Base-by-base conservation (phyloP, 305 asterid species). In the Ilex paraguariensis region DNA sequence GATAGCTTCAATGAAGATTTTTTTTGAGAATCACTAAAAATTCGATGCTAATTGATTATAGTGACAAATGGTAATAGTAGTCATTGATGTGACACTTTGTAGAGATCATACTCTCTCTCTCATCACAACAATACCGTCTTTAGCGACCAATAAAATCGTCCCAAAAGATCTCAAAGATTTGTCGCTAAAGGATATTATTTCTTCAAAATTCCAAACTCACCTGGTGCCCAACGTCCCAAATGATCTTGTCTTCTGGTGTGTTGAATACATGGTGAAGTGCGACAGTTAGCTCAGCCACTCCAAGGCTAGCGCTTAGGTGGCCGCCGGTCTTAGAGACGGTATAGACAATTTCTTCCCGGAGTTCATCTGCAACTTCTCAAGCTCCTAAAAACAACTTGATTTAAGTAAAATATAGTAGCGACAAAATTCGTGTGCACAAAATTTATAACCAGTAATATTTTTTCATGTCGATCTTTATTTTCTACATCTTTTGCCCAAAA, bases 191-290 rank as follows among this genome's bases (percentile, higher is more conserved):
- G 28, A 21, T 21, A 21, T 21, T 21, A 21, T 21, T 21, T 21
- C 2, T 21, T 21, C 28, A 21, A 21, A 21, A 21, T 21, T 21
- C 28, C 28, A 21, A 21, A 21, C 28, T 21, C 28, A 84, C 90
- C 85, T 86, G 95, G 67, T 86, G 95, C 8, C 91, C 95, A 2
- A 86, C 95, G 44, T 84, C 91, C 95, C 95, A 87, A 10, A 87
- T 77, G 45, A 87, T 84, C 61, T 84, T 87, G 30, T 87, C 95
- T 3, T 80, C 77, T 5, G 95, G 95, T 0, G 89, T 68, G 62
- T 72, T 72, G 74, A 87, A 84, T 0, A 84, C 89, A 36, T 84
- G 89, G 55, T 87, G 95, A 42, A 87, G 86, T 1, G 95, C 88
- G 28, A 87, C 87, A 0, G 91, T 87, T 13, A 84, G 84, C 53